Conservation (phyloP, 345 rosid species). For the Hibiscus syriacus region DNA sequence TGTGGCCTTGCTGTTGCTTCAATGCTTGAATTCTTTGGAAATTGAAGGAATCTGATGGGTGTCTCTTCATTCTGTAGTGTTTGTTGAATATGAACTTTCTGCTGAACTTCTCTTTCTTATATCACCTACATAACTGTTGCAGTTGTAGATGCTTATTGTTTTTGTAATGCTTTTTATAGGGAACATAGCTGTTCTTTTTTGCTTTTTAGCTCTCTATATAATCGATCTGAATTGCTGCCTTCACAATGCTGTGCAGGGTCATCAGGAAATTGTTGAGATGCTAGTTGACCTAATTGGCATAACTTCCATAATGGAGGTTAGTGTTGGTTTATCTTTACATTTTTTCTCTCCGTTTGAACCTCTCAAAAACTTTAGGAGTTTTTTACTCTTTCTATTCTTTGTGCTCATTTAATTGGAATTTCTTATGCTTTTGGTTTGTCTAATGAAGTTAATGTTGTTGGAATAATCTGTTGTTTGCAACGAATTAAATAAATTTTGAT, state of each 20-base stretch:
- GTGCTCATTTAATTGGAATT: background rate
- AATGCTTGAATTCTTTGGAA: background rate
- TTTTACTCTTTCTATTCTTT: background rate
- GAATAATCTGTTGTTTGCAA: background rate
- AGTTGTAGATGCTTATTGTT: background rate
- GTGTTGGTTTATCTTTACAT: constrained; percentile 16
- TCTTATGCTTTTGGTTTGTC: background rate
- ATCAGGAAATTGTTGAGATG: constrained; percentile 56
- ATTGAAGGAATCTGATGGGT: background rate
- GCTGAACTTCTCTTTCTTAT: background rate
- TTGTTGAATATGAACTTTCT: background rate
- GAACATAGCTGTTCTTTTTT: background rate
- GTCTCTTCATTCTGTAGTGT: background rate
- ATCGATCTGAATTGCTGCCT: background rate
- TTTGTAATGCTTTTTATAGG: background rate
- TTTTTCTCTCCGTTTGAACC: constrained; percentile 7
- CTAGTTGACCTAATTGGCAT: constrained; percentile 88
- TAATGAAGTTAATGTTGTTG: background rate
- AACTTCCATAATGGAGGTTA: constrained; percentile 95
- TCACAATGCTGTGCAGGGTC: constrained; percentile 46
- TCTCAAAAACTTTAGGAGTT: background rate
- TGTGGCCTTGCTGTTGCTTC: background rate
- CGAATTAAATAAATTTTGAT: background rate
- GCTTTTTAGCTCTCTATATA: background rate
- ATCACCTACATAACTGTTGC: background rate